Evolutionary conservation across 1,284 basidiomycete genomes (phyloP).

Genomic region (Puccinia novopanici): DNA sequence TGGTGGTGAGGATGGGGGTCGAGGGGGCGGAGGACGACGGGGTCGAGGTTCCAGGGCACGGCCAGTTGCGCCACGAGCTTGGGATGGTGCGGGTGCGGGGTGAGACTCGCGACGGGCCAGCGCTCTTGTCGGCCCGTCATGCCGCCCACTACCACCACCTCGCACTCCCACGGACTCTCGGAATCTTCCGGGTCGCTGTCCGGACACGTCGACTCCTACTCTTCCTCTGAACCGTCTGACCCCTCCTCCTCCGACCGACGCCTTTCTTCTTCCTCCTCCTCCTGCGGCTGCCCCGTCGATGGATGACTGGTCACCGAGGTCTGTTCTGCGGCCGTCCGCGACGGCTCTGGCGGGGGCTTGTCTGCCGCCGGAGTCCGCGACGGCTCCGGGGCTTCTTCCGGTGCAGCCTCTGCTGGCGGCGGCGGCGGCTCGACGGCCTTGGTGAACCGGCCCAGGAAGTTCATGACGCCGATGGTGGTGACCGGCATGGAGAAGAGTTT

Average conservation of each 20-base stretch:
- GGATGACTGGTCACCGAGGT: too few species aligned
- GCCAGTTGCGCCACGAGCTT: conserved; percentile 88
- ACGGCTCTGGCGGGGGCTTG: not conserved
- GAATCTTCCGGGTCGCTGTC: conserved; percentile 90
- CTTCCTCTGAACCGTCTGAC: not conserved
- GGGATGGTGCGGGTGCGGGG: conserved; percentile 92
- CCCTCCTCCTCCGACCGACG: conserved; percentile 46
- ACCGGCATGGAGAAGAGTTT: conserved; percentile 64
- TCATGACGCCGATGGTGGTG: conserved; percentile 59
- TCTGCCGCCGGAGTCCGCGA: too few species aligned
- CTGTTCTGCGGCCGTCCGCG: too few species aligned
- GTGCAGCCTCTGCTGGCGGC: not conserved
- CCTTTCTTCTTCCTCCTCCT: not conserved
- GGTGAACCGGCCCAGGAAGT: conserved; percentile 59
- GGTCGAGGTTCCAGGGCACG: conserved; percentile 79
- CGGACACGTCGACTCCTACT: conserved; percentile 54
- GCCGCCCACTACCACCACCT: conserved; percentile 58
- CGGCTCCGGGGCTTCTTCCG: not conserved
- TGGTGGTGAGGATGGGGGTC: conserved; percentile 14
- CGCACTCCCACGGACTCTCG: conserved; percentile 90
- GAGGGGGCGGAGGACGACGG: conserved; percentile 61
- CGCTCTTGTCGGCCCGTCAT: conserved; percentile 61
- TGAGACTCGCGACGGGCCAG: conserved; percentile 70
- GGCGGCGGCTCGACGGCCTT: not conserved
- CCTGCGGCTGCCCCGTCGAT: not conserved